Evolutionary conservation across 2,329 filamentous ascomycete genomes (phyloP).

Genomic region (Cordyceps farinosa): DNA sequence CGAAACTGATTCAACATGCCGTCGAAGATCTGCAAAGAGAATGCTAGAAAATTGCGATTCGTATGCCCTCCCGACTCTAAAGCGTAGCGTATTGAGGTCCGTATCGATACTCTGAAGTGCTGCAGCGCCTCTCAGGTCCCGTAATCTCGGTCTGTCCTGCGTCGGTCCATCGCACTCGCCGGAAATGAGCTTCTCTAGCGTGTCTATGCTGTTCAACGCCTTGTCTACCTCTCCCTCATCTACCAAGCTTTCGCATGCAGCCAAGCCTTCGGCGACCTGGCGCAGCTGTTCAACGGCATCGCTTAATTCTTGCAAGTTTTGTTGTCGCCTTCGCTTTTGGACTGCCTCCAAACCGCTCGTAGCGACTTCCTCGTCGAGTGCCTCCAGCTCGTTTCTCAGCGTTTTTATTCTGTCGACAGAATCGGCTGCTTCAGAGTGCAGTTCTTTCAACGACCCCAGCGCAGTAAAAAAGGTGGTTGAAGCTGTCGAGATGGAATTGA

Average conservation of each 20-base stretch:
- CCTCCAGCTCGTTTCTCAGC: slow-evolving; percentile 72
- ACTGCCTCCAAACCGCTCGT: slow-evolving; percentile 80
- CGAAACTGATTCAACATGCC: slow-evolving; percentile 74
- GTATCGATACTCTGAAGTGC: slow-evolving; percentile 76
- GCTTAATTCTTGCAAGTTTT: slow-evolving; percentile 80
- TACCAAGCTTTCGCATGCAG: slow-evolving; percentile 73
- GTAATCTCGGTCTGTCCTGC: slow-evolving; percentile 38
- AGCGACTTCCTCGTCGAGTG: slow-evolving; percentile 83
- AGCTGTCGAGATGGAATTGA: slow-evolving; percentile 91
- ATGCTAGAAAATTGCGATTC: slow-evolving; percentile 75
- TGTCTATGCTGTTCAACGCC: slow-evolving; percentile 73
- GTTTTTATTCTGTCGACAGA: slow-evolving; percentile 84
- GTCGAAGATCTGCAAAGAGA: slow-evolving; percentile 73
- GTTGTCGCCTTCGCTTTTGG: slow-evolving; percentile 72
- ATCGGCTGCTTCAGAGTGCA: slow-evolving; percentile 88
- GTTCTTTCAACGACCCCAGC: slow-evolving; percentile 80
- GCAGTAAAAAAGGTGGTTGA: slow-evolving; percentile 96
- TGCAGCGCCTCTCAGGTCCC: slow-evolving; percentile 71
- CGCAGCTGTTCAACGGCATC: slow-evolving; percentile 81
- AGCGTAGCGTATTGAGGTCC: slow-evolving; percentile 72
- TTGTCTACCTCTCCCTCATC: slow-evolving; percentile 79
- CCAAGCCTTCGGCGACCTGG: slow-evolving; percentile 71
- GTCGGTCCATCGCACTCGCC: slow-evolving; percentile 56
- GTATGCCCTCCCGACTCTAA: slow-evolving; percentile 81
- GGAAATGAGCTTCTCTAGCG: slow-evolving; percentile 73